These are phyloP conservation scores for Clohesyomyces aquaticus DNA, from an alignment of 495 filamentous ascomycete genomes.

Conservation along the genomic window DNA sequence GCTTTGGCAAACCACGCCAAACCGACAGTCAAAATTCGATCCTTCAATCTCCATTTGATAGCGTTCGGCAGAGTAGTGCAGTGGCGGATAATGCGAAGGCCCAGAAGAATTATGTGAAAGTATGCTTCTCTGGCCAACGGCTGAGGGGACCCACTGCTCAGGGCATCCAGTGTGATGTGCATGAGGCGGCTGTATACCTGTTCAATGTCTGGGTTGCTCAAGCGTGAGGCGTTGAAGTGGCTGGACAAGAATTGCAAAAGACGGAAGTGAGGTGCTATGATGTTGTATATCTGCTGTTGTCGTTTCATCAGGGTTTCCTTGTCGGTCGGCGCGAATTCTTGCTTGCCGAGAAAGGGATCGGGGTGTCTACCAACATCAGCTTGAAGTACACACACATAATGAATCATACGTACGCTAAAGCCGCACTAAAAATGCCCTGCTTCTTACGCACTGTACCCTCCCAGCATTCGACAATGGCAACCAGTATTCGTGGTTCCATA, in stretches of 20 bases:
- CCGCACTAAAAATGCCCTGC: slow-evolving; percentile 78
- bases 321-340: slow-evolving; percentile 92
- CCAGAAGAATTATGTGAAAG: slow-evolving; percentile 83
- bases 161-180: slow-evolving; percentile 69
- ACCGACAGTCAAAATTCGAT: slow-evolving; percentile 80
- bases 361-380: no score
- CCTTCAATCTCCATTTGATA: slow-evolving; percentile 78
- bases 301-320: slow-evolving; percentile 71
- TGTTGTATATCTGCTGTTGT: slow-evolving; percentile 75
- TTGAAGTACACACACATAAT: no score
- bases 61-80: slow-evolving; percentile 63
- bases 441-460: slow-evolving; percentile 74
- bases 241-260: slow-evolving; percentile 88
- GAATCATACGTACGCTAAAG: slow-evolving; percentile 68
- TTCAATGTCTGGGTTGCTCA: slow-evolving; percentile 78
- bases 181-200: slow-evolving; percentile 79
- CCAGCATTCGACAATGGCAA: slow-evolving; percentile 85
- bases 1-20: slow-evolving; percentile 84
- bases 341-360: slow-evolving; percentile 86
- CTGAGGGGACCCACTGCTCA: slow-evolving; percentile 72
- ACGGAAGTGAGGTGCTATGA: slow-evolving; percentile 82
- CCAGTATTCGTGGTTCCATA: slow-evolving; percentile 79
- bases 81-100: slow-evolving; percentile 71
- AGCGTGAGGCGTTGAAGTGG: slow-evolving; percentile 87
- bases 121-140: slow-evolving; percentile 88